phyloP scores from a whole-genome alignment of 1,284 basidiomycete genomes.

The Mycosarcoma maydis region DNA sequence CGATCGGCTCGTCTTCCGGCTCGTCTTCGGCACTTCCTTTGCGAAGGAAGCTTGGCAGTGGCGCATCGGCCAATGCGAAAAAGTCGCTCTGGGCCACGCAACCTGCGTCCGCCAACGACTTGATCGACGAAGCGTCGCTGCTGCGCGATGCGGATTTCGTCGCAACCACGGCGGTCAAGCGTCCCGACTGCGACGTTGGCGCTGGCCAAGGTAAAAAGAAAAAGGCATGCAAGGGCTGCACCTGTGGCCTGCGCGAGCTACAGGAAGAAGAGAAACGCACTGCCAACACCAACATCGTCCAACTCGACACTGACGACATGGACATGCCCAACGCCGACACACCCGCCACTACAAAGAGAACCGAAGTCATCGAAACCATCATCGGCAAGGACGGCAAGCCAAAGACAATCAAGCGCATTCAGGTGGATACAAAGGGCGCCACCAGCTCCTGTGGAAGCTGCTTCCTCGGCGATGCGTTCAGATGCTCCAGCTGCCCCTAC shows the following conservation, averaged over 20 bases:
- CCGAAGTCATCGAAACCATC: conserved; percentile 58
- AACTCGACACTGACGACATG: conserved; percentile 59
- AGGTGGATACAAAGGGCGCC: conserved; percentile 65
- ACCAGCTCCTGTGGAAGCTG: conserved; percentile 98
- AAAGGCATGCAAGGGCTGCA: conserved; percentile 66
- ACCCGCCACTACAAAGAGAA: conserved; percentile 27
- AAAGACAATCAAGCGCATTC: conserved; percentile 63
- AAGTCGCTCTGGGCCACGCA: conserved; percentile 63
- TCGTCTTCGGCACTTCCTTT: conserved; percentile 46
- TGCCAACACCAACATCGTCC: conserved; percentile 42
- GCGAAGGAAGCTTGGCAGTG: conserved; percentile 46
- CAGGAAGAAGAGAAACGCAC: conserved; percentile 61
- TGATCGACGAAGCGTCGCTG: conserved; percentile 58
- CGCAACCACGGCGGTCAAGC: conserved; percentile 51
- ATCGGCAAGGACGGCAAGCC: conserved; percentile 60
- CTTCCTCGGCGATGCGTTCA: conserved; percentile 96
- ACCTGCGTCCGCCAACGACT: conserved; percentile 39
- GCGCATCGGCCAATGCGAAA: conserved; percentile 26
- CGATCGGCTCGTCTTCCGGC: conserved; percentile 32
- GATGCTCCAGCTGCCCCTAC: conserved; percentile 94
- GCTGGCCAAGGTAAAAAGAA: conserved; percentile 52
- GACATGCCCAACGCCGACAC: conserved; percentile 49
- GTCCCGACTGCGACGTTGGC: conserved; percentile 64
- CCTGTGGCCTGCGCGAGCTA: conserved; percentile 64
- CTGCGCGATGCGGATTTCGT: conserved; percentile 52